Evolutionary conservation across 2,329 filamentous ascomycete genomes (phyloP).

Genomic region (Volutella citrinella): DNA sequence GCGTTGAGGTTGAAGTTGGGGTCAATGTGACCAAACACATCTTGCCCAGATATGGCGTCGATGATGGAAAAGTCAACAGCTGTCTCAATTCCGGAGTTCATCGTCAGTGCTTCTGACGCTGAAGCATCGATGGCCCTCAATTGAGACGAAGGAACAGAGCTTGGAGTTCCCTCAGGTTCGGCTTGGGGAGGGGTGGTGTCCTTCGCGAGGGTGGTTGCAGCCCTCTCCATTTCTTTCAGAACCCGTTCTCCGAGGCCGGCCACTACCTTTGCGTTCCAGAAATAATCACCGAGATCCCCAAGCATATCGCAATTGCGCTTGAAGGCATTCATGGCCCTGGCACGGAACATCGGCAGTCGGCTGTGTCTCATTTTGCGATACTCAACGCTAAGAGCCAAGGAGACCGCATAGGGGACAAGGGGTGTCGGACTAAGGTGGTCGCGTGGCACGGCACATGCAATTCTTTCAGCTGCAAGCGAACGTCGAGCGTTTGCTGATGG

Average conservation of each 20-base stretch:
- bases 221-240: constrained; percentile 53
- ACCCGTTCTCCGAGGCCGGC: constrained; percentile 54
- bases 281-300: constrained; percentile 52
- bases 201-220: constrained; percentile 43
- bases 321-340: constrained; percentile 53
- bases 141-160: constrained; percentile 13
- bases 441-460: constrained; percentile 51
- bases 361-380: constrained; percentile 64
- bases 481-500: constrained; percentile 54
- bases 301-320: constrained; percentile 52
- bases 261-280: constrained; percentile 55
- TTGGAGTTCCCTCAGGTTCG: constrained; percentile 19
- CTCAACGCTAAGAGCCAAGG: constrained; percentile 58
- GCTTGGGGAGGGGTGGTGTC: constrained; percentile 30
- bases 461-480: constrained; percentile 56
- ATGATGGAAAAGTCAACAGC: constrained; percentile 40
- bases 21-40: constrained; percentile 54
- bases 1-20: constrained; percentile 52
- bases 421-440: constrained; percentile 54
- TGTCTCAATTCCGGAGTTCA: constrained; percentile 30
- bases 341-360: constrained; percentile 55
- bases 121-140: constrained; percentile 11
- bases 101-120: constrained; percentile 22
- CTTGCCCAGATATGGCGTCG: constrained; percentile 45
- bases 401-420: constrained; percentile 60